These are phyloP conservation scores for Brachypodium distachyon DNA, from an alignment of 202 grass and related monocot species.

Conservation along the genomic window DNA sequence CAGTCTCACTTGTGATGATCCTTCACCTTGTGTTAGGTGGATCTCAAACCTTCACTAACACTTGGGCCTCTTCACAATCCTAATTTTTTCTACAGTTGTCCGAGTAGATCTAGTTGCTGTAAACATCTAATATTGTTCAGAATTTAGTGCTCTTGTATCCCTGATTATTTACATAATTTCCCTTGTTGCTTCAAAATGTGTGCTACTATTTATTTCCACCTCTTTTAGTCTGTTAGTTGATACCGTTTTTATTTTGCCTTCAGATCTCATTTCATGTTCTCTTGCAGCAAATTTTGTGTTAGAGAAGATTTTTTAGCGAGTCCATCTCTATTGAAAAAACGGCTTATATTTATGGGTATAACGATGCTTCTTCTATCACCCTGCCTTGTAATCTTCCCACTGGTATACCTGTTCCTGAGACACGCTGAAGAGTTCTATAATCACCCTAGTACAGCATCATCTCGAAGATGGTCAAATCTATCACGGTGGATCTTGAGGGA, in stretches of 20 bases:
- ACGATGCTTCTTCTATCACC: slow-evolving; percentile 87
- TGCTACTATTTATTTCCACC: not conserved
- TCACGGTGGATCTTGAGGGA: slow-evolving; percentile 96
- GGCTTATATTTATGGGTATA: slow-evolving; percentile 67
- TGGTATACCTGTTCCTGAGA: slow-evolving; percentile 88
- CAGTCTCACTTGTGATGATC: too few relatives aligned
- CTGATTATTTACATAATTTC: not conserved
- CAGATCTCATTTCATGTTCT: slow-evolving; percentile 10
- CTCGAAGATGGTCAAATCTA: slow-evolving; percentile 96
- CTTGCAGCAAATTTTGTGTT: slow-evolving; percentile 89
- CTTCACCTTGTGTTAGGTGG: too few relatives aligned
- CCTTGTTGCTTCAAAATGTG: not conserved
- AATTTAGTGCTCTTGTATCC: not conserved
- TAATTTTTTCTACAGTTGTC: not conserved
- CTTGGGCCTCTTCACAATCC: too few relatives aligned
- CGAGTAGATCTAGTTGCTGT: not conserved
- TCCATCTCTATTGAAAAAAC: slow-evolving; percentile 62
- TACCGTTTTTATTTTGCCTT: not conserved
- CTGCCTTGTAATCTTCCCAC: slow-evolving; percentile 85
- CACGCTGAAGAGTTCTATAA: slow-evolving; percentile 98
- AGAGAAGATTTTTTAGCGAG: slow-evolving; percentile 77
- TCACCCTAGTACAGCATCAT: slow-evolving; percentile 88
- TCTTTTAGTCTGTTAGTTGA: not conserved
- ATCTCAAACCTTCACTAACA: too few relatives aligned
- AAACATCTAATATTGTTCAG: not conserved